Conservation (phyloP, 1,284 basidiomycete species). For the Tilletia indica region DNA sequence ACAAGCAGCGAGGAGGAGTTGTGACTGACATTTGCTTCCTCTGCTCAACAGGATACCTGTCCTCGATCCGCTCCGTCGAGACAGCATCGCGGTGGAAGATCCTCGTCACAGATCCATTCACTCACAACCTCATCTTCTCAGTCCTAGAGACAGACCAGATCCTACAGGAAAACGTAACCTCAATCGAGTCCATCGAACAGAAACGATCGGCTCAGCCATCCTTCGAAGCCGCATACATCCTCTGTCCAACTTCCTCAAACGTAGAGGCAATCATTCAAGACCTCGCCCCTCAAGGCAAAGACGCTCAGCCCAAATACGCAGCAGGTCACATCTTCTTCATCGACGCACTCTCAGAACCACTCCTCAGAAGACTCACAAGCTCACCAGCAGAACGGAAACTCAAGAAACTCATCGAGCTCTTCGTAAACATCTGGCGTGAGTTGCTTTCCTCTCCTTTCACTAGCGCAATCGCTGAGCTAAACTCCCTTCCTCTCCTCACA, state of each 20-base stretch:
- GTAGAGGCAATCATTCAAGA: constrained; percentile 76
- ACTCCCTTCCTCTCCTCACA: constrained; percentile 2
- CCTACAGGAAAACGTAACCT: constrained; percentile 50
- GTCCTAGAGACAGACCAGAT: constrained; percentile 77
- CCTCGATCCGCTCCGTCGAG: constrained; percentile 51
- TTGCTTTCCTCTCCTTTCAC: neutral
- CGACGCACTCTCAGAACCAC: constrained; percentile 62
- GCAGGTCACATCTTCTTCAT: constrained; percentile 91
- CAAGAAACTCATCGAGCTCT: constrained; percentile 52
- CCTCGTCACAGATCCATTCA: constrained; percentile 88
- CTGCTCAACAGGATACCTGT: constrained; percentile 37
- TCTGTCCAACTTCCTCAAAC: constrained; percentile 92
- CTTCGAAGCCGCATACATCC: constrained; percentile 66
- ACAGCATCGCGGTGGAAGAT: constrained; percentile 75
- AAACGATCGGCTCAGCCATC: constrained; percentile 34
- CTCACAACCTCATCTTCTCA: constrained; percentile 76
- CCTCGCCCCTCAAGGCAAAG: constrained; percentile 33
- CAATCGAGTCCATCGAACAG: constrained; percentile 52
- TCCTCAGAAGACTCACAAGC: constrained; percentile 47
- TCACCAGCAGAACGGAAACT: constrained; percentile 50
- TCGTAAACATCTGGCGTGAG: constrained; percentile 48
- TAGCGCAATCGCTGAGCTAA: neutral
- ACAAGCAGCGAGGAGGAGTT: neutral
- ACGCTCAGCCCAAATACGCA: constrained; percentile 67
- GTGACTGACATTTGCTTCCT: neutral